Conservation (phyloP, 2,329 filamentous ascomycete genomes). For the Sarocladium brachiariae region DNA sequence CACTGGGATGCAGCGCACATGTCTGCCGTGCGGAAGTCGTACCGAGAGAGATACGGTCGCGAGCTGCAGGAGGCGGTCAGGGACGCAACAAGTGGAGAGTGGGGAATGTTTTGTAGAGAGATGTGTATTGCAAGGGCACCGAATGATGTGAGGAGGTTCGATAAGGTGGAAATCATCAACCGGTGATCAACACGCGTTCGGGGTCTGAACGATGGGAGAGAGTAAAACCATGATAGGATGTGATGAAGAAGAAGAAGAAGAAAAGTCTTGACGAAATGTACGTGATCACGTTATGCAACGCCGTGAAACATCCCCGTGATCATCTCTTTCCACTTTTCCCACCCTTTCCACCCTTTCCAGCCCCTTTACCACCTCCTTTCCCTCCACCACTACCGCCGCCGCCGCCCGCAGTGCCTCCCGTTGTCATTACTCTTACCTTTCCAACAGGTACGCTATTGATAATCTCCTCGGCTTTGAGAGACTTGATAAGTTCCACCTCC, state of each 20-base stretch:
- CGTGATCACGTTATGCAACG: too few species aligned
- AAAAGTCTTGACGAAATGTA: too few species aligned
- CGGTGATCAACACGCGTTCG: neutral
- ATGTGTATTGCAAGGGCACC: slow-evolving; percentile 58
- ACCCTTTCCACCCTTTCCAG: slow-evolving; percentile 28
- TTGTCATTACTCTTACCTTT: slow-evolving; percentile 73
- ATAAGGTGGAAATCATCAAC: slow-evolving; percentile 25
- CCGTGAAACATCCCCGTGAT: too few species aligned
- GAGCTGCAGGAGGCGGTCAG: slow-evolving; percentile 72
- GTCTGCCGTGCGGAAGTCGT: slow-evolving; percentile 71
- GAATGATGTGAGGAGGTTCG: slow-evolving; percentile 49
- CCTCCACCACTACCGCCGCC: slow-evolving; percentile 35
- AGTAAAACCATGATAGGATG: neutral
- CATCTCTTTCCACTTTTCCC: slow-evolving; percentile 32
- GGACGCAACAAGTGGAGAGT: slow-evolving; percentile 69
- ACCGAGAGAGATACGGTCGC: slow-evolving; percentile 66
- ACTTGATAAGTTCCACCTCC: slow-evolving; percentile 79
- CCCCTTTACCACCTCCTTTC: slow-evolving; percentile 24
- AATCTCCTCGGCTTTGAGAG: slow-evolving; percentile 73
- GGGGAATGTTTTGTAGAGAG: slow-evolving; percentile 68
- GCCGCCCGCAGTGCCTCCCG: slow-evolving; percentile 43
- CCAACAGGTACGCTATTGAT: slow-evolving; percentile 74
- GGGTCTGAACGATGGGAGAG: neutral
- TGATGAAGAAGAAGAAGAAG: too few species aligned
- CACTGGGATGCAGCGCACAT: slow-evolving; percentile 90